These are phyloP conservation scores for Conidiobolus incongruus DNA, from an alignment of 371 early-diverging fungal species.

Conservation along the genomic window DNA sequence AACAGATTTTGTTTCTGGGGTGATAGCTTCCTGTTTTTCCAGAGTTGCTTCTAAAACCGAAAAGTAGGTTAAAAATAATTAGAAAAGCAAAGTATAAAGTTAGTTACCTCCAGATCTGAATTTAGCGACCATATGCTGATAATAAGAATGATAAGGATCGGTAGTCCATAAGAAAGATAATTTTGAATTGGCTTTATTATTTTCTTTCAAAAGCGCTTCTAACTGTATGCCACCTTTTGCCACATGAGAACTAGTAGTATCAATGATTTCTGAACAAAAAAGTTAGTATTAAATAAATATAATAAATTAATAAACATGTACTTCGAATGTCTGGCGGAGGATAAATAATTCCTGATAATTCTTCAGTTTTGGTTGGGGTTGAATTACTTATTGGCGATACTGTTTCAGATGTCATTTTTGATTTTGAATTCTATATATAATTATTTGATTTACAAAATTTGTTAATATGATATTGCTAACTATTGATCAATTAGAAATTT, in stretches of 20 bases:
- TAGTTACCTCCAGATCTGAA: conserved; percentile 37
- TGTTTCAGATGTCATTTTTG: too few species aligned
- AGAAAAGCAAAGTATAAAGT: not conserved
- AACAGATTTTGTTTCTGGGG: conserved; percentile 2
- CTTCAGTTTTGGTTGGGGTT: too few species aligned
- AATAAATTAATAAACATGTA: not conserved
- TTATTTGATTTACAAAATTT: too few species aligned
- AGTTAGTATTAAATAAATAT: not conserved
- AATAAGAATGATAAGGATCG: conserved; percentile 90
- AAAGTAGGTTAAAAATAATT: not conserved
- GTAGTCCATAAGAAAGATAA: conserved; percentile 78
- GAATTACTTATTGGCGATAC: too few species aligned
- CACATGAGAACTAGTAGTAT: conserved; percentile 71
- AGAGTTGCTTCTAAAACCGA: not conserved
- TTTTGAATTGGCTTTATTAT: conserved; percentile 56
- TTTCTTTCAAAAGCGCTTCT: conserved; percentile 75
- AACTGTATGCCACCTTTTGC: conserved; percentile 58
- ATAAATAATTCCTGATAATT: too few species aligned
- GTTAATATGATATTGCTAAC: too few species aligned
- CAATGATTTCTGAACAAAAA: conserved; percentile 36
- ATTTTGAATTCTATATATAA: too few species aligned
- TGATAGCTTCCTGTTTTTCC: not conserved
- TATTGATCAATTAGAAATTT: too few species aligned
- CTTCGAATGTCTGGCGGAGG: not conserved
- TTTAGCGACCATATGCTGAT: conserved; percentile 46